Evolutionary conservation across 805 yeast species (phyloP).

Genomic region (Zygosaccharomyces lentus): DNA sequence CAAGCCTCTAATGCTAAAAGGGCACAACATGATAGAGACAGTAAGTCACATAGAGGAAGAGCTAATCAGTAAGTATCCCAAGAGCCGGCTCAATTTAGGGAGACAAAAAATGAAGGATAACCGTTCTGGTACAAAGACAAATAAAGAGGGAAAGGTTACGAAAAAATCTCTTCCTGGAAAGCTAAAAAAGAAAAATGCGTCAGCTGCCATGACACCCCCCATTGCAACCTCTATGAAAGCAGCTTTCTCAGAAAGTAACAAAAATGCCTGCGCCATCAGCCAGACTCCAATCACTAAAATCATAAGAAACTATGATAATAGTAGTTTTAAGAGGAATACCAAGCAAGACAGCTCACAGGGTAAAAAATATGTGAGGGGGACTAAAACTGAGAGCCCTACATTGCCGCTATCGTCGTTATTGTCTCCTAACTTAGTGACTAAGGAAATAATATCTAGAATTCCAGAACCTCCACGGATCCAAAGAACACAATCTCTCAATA

Average conservation of each 20-base stretch:
- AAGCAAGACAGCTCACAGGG: conserved; percentile 3
- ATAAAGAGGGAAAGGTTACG: neutral
- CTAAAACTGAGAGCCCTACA: conserved; percentile 18
- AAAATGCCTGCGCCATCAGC: conserved; percentile 1
- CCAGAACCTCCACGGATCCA: conserved; percentile 17
- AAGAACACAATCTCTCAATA: conserved; percentile 13
- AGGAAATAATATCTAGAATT: conserved; percentile 11
- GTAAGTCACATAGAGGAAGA: conserved; percentile 33
- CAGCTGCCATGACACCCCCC: neutral
- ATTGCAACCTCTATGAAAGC: neutral
- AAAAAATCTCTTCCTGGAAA: neutral
- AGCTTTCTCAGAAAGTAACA: neutral
- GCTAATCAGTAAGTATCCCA: conserved; percentile 30
- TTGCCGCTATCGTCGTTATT: conserved; percentile 12
- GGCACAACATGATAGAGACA: conserved; percentile 26
- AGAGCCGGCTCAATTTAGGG: conserved; percentile 27
- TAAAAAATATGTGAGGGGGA: conserved; percentile 13
- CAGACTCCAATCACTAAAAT: conserved; percentile 14
- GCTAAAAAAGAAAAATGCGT: neutral
- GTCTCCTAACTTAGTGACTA: conserved; percentile 18
- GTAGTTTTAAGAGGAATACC: neutral
- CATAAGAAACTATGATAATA: neutral
- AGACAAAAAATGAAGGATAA: neutral
- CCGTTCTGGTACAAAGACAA: neutral
- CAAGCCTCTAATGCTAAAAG: conserved; percentile 34